Conservation (phyloP, 2,329 filamentous ascomycete species). For the Bimuria novae-zelandiae region DNA sequence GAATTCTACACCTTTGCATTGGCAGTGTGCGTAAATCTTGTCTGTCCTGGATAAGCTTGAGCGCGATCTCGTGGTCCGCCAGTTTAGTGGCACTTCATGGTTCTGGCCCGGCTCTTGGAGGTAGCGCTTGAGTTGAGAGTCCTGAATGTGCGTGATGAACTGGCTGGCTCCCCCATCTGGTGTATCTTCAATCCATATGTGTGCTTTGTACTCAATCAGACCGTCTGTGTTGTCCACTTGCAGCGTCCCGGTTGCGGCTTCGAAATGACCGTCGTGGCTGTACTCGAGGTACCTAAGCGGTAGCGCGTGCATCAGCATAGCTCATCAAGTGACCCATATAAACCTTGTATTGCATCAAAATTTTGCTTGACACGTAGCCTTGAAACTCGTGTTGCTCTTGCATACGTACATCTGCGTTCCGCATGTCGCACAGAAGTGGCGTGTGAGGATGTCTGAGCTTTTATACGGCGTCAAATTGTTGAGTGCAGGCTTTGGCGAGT, state of each 20-base stretch:
- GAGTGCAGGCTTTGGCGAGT: constrained; percentile 23
- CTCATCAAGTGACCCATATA: too few relatives aligned
- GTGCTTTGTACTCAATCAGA: constrained; percentile 39
- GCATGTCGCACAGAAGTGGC: constrained; percentile 53
- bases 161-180: constrained; percentile 56
- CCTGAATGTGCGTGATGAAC: constrained; percentile 50
- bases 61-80: constrained; percentile 19
- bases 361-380: too few relatives aligned
- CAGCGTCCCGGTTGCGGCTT: constrained; percentile 50
- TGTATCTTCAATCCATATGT: constrained; percentile 57
- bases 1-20: constrained; percentile 54
- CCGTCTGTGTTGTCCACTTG: constrained; percentile 35
- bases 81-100: constrained; percentile 23
- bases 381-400: background rate
- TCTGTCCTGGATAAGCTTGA: constrained; percentile 11
- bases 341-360: too few relatives aligned
- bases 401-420: constrained; percentile 50
- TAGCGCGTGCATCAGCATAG: too few relatives aligned
- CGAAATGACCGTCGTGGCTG: constrained; percentile 30
- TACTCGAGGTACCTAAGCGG: constrained; percentile 33
- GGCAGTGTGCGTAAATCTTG: constrained; percentile 49
- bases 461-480: constrained; percentile 42
- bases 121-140: constrained; percentile 25
- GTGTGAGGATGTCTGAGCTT: constrained; percentile 41
- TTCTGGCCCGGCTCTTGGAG: constrained; percentile 23